Percentiles rank a stretch among this genome's conserved stretches.
Conservation (phyloP, 1,139 yeast genomes). For the Yamadazyma aaseri region DNA sequence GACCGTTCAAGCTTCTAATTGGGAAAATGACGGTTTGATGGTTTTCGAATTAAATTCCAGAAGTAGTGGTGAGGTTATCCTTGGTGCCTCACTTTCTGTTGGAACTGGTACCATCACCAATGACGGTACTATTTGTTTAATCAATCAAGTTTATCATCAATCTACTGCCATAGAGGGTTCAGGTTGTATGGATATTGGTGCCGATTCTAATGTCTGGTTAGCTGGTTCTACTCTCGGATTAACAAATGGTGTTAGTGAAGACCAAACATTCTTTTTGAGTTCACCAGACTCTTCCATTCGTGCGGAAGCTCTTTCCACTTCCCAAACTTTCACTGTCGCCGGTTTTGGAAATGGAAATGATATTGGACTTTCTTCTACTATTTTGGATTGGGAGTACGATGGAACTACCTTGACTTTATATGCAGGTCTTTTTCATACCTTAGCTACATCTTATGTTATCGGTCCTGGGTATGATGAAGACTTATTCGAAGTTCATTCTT, state of each 20-base stretch:
- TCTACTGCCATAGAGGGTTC: conserved; percentile 24
- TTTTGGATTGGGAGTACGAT: conserved; percentile 13
- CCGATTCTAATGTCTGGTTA: conserved; percentile 21
- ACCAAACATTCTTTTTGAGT: conserved; percentile 25
- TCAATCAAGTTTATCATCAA: conserved; percentile 24
- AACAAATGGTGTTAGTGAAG: conserved; percentile 11
- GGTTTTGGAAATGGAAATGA: conserved; percentile 33
- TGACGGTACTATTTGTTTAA: conserved; percentile 31
- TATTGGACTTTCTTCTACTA: conserved; percentile 22
- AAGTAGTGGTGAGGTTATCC: conserved; percentile 16
- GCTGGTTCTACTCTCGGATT: conserved; percentile 18
- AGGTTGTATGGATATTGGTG: conserved; percentile 29
- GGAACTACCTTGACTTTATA: conserved; percentile 11
- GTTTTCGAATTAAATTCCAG: conserved; percentile 23
- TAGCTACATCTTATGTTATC: conserved; percentile 16
- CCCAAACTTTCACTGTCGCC: conserved; percentile 25
- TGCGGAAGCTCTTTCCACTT: conserved; percentile 18
- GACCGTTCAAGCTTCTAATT: conserved; percentile 20
- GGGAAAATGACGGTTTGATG: conserved; percentile 29
- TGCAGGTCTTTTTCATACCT: conserved; percentile 5
- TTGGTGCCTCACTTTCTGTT: conserved; percentile 17
- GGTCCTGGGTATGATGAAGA: conserved; percentile 22
- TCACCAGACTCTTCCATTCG: conserved; percentile 18
- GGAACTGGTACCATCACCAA: conserved; percentile 20
- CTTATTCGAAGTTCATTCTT: conserved; percentile 9